Conservation (phyloP, 2,329 filamentous ascomycete genomes). For the Colletotrichum sp. region DNA sequence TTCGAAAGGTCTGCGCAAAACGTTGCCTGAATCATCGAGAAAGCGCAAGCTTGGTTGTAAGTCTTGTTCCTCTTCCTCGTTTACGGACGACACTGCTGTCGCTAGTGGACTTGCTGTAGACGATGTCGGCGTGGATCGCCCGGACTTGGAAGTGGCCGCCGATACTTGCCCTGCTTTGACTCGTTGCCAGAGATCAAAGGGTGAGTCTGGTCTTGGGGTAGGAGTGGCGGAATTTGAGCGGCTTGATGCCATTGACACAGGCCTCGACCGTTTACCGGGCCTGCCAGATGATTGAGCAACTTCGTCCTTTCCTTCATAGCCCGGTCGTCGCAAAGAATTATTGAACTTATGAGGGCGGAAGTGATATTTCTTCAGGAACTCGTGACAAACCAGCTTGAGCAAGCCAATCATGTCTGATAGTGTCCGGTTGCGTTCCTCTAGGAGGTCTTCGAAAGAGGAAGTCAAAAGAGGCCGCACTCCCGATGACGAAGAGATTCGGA, state of each 20-base stretch:
- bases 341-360: slow-evolving; percentile 60
- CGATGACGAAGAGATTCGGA: slow-evolving; percentile 60
- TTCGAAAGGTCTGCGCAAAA: slow-evolving; percentile 51
- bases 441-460: slow-evolving; percentile 31
- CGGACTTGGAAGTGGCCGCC: not conserved
- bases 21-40: slow-evolving; percentile 43
- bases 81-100: not conserved
- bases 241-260: not conserved
- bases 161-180: slow-evolving; percentile 33
- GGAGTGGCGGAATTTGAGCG: slow-evolving; percentile 13
- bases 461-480: not conserved
- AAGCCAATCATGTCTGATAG: slow-evolving; percentile 65
- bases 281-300: not conserved
- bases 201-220: slow-evolving; percentile 23
- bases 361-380: slow-evolving; percentile 77
- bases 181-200: slow-evolving; percentile 44
- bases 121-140: not conserved
- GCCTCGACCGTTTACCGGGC: not conserved
- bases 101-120: not conserved
- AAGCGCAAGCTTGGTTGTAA: slow-evolving; percentile 27
- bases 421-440: slow-evolving; percentile 51
- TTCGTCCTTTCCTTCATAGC: not conserved
- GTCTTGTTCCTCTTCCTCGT: not conserved
- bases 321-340: not conserved
- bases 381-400: slow-evolving; percentile 69